A percentile compares a stretch with the other conserved stretches of the same genome.
Evolutionary conservation across 2,329 filamentous ascomycete species (phyloP).

Genomic region (Apiospora rasikravindrae): DNA sequence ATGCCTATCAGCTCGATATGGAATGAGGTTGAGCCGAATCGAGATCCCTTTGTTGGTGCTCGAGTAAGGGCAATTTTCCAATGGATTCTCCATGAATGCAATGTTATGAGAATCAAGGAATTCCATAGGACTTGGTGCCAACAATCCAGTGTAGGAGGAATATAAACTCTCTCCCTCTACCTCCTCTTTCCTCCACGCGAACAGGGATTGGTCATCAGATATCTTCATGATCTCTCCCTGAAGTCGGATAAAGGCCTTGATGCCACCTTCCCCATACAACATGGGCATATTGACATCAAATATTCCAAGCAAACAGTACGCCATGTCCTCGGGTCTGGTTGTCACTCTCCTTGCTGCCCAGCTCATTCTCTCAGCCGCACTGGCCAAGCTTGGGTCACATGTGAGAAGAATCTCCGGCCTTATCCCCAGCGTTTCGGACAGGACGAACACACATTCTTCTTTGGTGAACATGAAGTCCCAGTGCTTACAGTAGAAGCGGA

Average conservation of each 20-base stretch:
- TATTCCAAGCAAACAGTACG: constrained; percentile 28
- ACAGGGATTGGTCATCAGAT: constrained; percentile 16
- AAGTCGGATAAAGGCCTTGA: constrained; percentile 25
- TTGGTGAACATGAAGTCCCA: background rate
- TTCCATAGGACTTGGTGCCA: background rate
- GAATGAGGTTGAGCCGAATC: constrained; percentile 9
- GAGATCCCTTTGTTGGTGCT: constrained; percentile 23
- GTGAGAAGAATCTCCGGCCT: background rate
- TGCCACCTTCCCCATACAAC: constrained; percentile 25
- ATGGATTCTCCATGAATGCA: background rate
- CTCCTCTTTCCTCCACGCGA: background rate
- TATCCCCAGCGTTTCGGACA: constrained; percentile 7
- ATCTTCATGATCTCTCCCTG: constrained; percentile 26
- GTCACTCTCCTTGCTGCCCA: constrained; percentile 26
- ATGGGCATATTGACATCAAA: constrained; percentile 27
- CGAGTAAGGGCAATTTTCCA: constrained; percentile 19
- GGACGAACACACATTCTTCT: background rate
- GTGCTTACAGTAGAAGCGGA: background rate
- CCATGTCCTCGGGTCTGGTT: constrained; percentile 25
- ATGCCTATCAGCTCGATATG: background rate
- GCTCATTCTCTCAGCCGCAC: constrained; percentile 16
- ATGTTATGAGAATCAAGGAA: background rate
- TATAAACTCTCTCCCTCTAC: background rate
- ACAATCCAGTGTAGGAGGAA: background rate
- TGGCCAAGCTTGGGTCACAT: background rate